Conservation (phyloP, 345 rosid genomes). For the Acer yangbiense region DNA sequence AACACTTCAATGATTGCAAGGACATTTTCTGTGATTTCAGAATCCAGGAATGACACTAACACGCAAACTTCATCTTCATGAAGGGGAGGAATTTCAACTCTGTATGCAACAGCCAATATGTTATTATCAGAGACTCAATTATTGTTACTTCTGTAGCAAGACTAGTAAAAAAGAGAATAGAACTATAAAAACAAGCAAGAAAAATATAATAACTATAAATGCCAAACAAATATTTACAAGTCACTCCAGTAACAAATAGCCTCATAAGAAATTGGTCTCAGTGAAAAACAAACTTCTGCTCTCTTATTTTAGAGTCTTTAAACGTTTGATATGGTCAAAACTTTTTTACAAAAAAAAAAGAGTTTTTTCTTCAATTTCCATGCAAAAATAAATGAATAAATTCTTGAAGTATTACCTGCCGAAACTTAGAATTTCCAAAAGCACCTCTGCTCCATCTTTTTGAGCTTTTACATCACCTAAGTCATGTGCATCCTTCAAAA, state of each 20-base stretch:
- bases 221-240: too few species aligned
- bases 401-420: conserved; percentile 30
- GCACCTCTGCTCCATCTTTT: conserved; percentile 35
- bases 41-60: conserved; percentile 34
- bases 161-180: not conserved
- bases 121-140: not conserved
- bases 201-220: too few species aligned
- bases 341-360: too few species aligned
- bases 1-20: conserved; percentile 36
- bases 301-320: too few species aligned
- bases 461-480: conserved; percentile 30
- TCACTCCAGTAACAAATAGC: too few species aligned
- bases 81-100: conserved; percentile 26
- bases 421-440: conserved; percentile 32
- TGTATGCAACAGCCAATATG: conserved; percentile 17
- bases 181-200: too few species aligned
- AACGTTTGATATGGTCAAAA: too few species aligned
- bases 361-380: too few species aligned
- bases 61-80: conserved; percentile 31
- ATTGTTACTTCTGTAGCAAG: not conserved
- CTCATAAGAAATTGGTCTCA: too few species aligned
- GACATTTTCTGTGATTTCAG: conserved; percentile 25
- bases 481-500: conserved; percentile 36
- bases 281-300: too few species aligned
- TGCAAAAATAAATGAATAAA: not conserved